Percentiles rank a stretch among this genome's conserved stretches.
These are phyloP conservation scores for Penicillium frequentans DNA, from an alignment of 2,329 filamentous ascomycete genomes.

Conservation along the genomic window DNA sequence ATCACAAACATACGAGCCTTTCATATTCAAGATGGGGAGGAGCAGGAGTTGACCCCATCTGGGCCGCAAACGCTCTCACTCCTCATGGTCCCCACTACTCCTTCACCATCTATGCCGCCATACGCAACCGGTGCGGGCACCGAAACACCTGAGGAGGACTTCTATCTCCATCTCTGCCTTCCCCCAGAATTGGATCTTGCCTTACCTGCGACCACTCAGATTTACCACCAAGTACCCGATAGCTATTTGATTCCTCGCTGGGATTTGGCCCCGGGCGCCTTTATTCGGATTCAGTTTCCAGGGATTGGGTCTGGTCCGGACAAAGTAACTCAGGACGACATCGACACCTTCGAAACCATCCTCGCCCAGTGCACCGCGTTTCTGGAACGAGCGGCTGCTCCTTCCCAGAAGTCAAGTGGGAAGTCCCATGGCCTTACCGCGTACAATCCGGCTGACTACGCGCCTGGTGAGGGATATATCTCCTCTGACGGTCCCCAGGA, in stretches of 20 bases:
- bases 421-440: constrained; percentile 27
- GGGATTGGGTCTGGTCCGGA: constrained; percentile 62
- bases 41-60: constrained; percentile 76
- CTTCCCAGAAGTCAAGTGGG: constrained; percentile 44
- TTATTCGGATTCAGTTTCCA: constrained; percentile 91
- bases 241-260: constrained; percentile 95
- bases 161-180: constrained; percentile 93
- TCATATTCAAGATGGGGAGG: constrained; percentile 84
- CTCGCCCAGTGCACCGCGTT: constrained; percentile 97
- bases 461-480: constrained; percentile 75
- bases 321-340: constrained; percentile 78
- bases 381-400: constrained; percentile 75
- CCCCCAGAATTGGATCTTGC: constrained; percentile 93
- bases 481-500: constrained; percentile 35
- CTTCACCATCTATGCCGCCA: constrained; percentile 57
- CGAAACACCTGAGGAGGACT: constrained; percentile 73
- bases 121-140: constrained; percentile 55
- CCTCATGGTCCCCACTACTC: constrained; percentile 91
- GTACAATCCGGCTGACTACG: constrained; percentile 82
- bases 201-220: constrained; percentile 90
- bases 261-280: constrained; percentile 88
- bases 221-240: constrained; percentile 90
- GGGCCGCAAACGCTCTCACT: constrained; percentile 90
- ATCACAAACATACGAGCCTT: constrained; percentile 86
- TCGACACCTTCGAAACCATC: constrained; percentile 96